These are phyloP conservation scores for Chalara sp. DNA, from an alignment of 2,329 filamentous ascomycete genomes.

Conservation along the genomic window DNA sequence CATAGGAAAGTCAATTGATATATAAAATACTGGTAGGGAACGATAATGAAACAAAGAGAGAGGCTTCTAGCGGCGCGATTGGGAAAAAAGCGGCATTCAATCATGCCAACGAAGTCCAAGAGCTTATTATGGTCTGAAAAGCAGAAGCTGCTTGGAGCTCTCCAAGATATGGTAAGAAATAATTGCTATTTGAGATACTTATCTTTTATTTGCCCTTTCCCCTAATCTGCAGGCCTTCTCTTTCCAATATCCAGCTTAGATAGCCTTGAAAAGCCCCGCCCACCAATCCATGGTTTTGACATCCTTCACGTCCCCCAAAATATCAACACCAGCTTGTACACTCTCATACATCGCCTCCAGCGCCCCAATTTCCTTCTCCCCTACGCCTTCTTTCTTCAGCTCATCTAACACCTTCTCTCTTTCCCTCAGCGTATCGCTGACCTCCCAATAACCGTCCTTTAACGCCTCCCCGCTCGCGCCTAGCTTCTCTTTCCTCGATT, in stretches of 20 bases:
- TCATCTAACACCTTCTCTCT: conserved; percentile 26
- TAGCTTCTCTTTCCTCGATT: conserved; percentile 12
- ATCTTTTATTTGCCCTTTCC: no score
- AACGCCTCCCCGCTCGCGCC: conserved; percentile 31
- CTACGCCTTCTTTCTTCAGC: conserved; percentile 23
- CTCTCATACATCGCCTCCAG: conserved; percentile 21
- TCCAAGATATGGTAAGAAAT: no score
- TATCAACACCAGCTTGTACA: conserved; percentile 6
- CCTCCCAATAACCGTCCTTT: conserved; percentile 42
- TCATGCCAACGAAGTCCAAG: no score
- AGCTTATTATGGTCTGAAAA: no score
- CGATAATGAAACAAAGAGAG: no score
- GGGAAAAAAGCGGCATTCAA: no score
- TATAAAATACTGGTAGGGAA: no score
- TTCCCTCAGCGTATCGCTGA: conserved; percentile 24
- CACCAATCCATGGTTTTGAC: conserved; percentile 38
- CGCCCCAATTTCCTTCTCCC: conserved; percentile 24
- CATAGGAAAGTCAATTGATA: no score
- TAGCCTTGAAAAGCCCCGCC: conserved; percentile 16
- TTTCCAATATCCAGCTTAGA: background rate
- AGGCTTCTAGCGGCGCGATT: no score
- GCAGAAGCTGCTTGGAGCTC: no score
- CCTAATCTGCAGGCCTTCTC: no score
- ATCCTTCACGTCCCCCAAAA: conserved; percentile 21
- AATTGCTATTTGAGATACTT: no score